A percentile compares a stretch with the other conserved stretches of the same genome.
Conservation (phyloP, 805 yeast species). For the Aciculoconidium aculeatum region DNA sequence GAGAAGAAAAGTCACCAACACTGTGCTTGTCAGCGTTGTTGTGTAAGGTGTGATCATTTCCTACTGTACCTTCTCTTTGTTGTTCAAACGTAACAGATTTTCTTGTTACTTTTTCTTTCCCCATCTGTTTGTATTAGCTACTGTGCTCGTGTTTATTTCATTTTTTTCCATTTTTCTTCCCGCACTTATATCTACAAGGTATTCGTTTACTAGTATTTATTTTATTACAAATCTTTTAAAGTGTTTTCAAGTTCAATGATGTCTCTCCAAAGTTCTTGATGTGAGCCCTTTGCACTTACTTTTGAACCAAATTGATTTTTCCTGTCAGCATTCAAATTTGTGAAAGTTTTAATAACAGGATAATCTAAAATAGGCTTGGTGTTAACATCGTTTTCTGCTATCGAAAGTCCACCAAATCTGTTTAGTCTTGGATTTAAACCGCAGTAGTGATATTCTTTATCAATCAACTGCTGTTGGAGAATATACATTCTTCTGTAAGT, state of each 20-base stretch:
- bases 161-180: background rate
- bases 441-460: constrained; percentile 63
- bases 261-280: constrained; percentile 64
- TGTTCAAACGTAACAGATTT: constrained; percentile 17
- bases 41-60: too few relatives aligned
- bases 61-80: too few relatives aligned
- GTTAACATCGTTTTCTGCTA: constrained; percentile 30
- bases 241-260: constrained; percentile 49
- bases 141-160: too few relatives aligned
- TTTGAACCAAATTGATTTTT: constrained; percentile 50
- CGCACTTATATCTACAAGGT: constrained; percentile 1
- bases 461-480: constrained; percentile 80
- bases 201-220: constrained; percentile 16
- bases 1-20: too few relatives aligned
- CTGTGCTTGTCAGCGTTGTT: too few relatives aligned
- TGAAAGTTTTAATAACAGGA: constrained; percentile 49
- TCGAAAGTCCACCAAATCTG: constrained; percentile 41
- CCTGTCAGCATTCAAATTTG: constrained; percentile 51
- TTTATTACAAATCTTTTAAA: constrained; percentile 22
- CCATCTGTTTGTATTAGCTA: too few relatives aligned
- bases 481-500: constrained; percentile 77
- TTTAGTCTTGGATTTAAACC: constrained; percentile 80
- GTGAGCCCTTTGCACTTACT: constrained; percentile 49
- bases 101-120: constrained; percentile 5
- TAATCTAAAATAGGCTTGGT: constrained; percentile 63